phyloP scores from a whole-genome alignment of 352 stramenopile genomes.

The Phytopythium ostracodes region DNA sequence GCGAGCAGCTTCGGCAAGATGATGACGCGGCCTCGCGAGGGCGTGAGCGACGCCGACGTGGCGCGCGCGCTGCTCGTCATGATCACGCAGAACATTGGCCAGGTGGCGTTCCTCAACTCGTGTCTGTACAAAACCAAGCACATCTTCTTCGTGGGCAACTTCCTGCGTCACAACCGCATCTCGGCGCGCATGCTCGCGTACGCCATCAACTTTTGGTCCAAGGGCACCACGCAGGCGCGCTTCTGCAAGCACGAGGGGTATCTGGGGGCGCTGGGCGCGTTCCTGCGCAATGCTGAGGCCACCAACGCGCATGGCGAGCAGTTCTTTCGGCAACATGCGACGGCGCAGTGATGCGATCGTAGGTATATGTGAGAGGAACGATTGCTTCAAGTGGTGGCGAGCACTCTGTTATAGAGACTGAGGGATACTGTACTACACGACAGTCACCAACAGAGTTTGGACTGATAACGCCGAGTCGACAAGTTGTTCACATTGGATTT shows the following conservation, averaged over 20 bases:
- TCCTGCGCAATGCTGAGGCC: constrained; percentile 87
- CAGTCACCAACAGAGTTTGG: no score
- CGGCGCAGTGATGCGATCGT: background rate
- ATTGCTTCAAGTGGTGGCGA: no score
- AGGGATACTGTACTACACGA: no score
- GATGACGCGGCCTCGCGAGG: constrained; percentile 59
- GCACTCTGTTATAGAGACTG: constrained; percentile 2
- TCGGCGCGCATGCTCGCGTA: constrained; percentile 90
- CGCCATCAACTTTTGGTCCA: constrained; percentile 99
- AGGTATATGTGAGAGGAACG: background rate
- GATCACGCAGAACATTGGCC: constrained; percentile 98
- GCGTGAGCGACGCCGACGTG: constrained; percentile 94
- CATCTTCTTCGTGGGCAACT: constrained; percentile 98
- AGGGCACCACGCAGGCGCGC: constrained; percentile 88
- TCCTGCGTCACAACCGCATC: constrained; percentile 98
- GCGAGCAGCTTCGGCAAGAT: constrained; percentile 97
- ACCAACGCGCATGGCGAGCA: constrained; percentile 65
- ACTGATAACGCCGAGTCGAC: background rate
- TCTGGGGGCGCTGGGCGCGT: constrained; percentile 96
- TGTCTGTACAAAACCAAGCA: constrained; percentile 95
- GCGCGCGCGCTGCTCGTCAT: constrained; percentile 96
- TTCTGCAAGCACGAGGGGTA: constrained; percentile 98
- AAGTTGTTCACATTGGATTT: background rate
- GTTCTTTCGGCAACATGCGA: constrained; percentile 45
- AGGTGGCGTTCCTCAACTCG: constrained; percentile 98